A percentile compares a stretch with the other conserved stretches of the same genome.
These are phyloP conservation scores for Saturnispora hagleri DNA, from an alignment of 805 yeast genomes.

Conservation along the genomic window DNA sequence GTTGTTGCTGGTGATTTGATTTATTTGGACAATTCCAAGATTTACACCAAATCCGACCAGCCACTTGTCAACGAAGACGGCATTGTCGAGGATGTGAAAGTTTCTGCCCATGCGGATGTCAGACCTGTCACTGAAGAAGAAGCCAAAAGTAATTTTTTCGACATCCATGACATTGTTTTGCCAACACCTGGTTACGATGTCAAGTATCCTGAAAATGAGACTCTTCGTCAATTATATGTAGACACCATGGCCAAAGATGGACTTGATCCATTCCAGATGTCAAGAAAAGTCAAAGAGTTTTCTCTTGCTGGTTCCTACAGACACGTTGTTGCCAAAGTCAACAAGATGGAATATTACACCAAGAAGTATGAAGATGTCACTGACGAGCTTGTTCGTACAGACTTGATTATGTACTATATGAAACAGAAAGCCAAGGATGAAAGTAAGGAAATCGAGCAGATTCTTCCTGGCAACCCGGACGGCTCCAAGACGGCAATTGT, in stretches of 20 bases:
- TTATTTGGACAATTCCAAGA: conserved; percentile 30
- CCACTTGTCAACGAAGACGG: conserved; percentile 33
- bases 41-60: conserved; percentile 20
- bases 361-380: conserved; percentile 54
- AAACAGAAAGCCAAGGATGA: conserved; percentile 15
- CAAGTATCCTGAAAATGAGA: conserved; percentile 65
- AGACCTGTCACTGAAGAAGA: conserved; percentile 71
- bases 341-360: conserved; percentile 49
- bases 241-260: conserved; percentile 72
- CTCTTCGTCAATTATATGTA: conserved; percentile 51
- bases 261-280: conserved; percentile 79
- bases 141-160: conserved; percentile 42
- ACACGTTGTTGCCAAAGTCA: conserved; percentile 57
- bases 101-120: conserved; percentile 52
- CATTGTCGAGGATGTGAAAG: conserved; percentile 64
- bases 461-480: conserved; percentile 25
- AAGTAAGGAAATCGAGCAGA: conserved; percentile 16
- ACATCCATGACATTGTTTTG: conserved; percentile 76
- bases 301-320: conserved; percentile 90
- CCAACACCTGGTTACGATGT: conserved; percentile 98
- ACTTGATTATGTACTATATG: conserved; percentile 45
- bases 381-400: conserved; percentile 73
- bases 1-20: conserved; percentile 81
- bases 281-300: conserved; percentile 76
- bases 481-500: conserved; percentile 61